Percentiles rank a stretch among this genome's conserved stretches.
These are phyloP conservation scores for Pistacia atlantica DNA, from an alignment of 345 rosid species.

Conservation along the genomic window DNA sequence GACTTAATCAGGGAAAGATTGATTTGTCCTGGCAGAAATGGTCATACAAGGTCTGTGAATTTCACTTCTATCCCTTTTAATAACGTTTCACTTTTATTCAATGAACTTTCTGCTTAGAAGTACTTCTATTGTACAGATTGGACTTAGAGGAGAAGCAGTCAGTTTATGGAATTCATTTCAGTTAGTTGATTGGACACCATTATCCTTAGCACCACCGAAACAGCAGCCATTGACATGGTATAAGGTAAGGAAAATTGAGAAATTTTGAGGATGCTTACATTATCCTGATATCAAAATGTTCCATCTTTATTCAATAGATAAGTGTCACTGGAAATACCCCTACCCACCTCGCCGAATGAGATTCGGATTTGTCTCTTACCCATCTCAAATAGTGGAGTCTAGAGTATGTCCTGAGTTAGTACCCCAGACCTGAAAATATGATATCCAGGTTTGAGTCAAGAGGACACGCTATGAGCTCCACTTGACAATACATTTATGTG, in stretches of 20 bases:
- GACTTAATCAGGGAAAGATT: constrained; percentile 62
- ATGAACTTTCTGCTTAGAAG: neutral
- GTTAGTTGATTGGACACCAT: constrained; percentile 57
- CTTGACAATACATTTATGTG: too few species aligned
- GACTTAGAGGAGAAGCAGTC: constrained; percentile 76
- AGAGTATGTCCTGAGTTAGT: too few species aligned
- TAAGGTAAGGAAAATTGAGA: constrained; percentile 48
- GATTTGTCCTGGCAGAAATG: constrained; percentile 83
- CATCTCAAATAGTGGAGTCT: too few species aligned
- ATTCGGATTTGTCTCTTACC: too few species aligned
- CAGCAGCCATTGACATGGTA: constrained; percentile 75
- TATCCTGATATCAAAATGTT: too few species aligned
- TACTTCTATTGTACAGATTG: constrained; percentile 46
- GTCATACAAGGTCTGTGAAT: constrained; percentile 66
- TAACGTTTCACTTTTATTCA: neutral
- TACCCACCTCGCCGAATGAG: too few species aligned
- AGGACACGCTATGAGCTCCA: too few species aligned
- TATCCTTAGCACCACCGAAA: constrained; percentile 38
- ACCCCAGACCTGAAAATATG: too few species aligned
- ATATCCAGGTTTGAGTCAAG: too few species aligned
- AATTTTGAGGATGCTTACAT: too few species aligned
- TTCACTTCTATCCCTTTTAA: neutral
- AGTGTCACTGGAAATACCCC: too few species aligned
- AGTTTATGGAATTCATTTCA: constrained; percentile 42
- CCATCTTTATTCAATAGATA: too few species aligned